phyloP scores from a whole-genome alignment of 1,139 yeast species.

The Suhomyces coccinellae region DNA sequence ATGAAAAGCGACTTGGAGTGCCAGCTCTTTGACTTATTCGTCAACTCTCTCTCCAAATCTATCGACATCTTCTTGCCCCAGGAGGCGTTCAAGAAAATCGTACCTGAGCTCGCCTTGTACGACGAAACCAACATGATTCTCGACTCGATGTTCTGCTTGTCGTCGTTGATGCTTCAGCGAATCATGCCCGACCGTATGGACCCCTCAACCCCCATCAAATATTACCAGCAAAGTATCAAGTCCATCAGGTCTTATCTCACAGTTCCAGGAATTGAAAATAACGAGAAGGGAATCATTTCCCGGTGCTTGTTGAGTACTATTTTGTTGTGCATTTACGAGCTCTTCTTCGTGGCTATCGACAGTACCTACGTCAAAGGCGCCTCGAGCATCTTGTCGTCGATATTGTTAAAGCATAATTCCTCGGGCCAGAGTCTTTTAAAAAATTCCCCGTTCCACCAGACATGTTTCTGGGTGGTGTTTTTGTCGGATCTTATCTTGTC shows the following conservation, averaged over 20 bases:
- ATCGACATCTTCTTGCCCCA: slow-evolving; percentile 36
- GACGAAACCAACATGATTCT: slow-evolving; percentile 41
- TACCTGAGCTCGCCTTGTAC: slow-evolving; percentile 37
- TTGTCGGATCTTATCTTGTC: slow-evolving; percentile 38
- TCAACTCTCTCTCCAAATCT: slow-evolving; percentile 27
- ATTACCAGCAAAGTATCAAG: slow-evolving; percentile 38
- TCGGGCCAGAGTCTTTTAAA: slow-evolving; percentile 23
- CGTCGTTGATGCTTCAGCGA: slow-evolving; percentile 36
- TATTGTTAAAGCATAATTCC: slow-evolving; percentile 23
- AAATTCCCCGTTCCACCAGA: slow-evolving; percentile 31
- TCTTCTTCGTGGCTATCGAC: slow-evolving; percentile 39
- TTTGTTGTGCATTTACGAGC: slow-evolving; percentile 40
- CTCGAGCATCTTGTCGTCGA: slow-evolving; percentile 30
- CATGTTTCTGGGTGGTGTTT: slow-evolving; percentile 41
- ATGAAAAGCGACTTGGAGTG: slow-evolving; percentile 29
- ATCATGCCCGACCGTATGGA: slow-evolving; percentile 30
- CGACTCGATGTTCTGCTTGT: slow-evolving; percentile 36
- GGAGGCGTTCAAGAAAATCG: slow-evolving; percentile 31
- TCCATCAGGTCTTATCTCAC: slow-evolving; percentile 33
- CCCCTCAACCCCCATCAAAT: slow-evolving; percentile 34
- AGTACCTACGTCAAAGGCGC: slow-evolving; percentile 41
- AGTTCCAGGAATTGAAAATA: slow-evolving; percentile 24
- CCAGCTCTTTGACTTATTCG: slow-evolving; percentile 36
- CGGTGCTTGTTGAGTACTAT: slow-evolving; percentile 40
- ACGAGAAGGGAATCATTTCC: slow-evolving; percentile 31